These are phyloP conservation scores for Phlyctochytrium arcticum DNA, from an alignment of 192 early-diverging fungal genomes.

Conservation along the genomic window DNA sequence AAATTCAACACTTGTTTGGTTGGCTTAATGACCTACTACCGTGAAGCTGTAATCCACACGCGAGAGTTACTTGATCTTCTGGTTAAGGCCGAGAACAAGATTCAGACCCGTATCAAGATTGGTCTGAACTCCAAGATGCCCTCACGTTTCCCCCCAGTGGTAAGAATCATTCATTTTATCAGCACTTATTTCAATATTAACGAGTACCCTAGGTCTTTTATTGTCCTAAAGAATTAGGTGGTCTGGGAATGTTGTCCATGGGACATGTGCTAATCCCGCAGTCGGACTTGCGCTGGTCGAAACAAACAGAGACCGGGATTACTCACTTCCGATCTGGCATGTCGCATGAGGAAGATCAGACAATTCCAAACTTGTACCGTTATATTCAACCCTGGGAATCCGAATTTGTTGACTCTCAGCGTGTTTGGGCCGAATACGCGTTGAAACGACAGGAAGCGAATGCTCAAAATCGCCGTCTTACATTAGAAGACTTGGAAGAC, in stretches of 20 bases:
- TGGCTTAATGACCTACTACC: slow-evolving; percentile 96
- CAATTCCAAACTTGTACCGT: slow-evolving; percentile 96
- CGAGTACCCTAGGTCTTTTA: slow-evolving; percentile 40
- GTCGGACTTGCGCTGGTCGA: slow-evolving; percentile 93
- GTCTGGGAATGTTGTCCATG: slow-evolving; percentile 98
- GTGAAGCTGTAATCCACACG: slow-evolving; percentile 97
- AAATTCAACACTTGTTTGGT: slow-evolving; percentile 83
- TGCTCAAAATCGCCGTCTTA: slow-evolving; percentile 93
- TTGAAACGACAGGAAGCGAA: slow-evolving; percentile 96
- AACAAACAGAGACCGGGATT: slow-evolving; percentile 94
- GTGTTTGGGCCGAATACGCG: slow-evolving; percentile 99
- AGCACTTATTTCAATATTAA: neutral
- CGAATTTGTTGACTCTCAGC: slow-evolving; percentile 97
- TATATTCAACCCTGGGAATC: slow-evolving; percentile 99
- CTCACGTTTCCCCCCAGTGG: slow-evolving; percentile 91
- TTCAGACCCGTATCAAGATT: slow-evolving; percentile 98
- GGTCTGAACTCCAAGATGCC: slow-evolving; percentile 99
- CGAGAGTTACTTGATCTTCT: slow-evolving; percentile 94
- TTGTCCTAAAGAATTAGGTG: slow-evolving; percentile 91
- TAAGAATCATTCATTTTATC: slow-evolving; percentile 54
- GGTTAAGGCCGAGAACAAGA: slow-evolving; percentile 98
- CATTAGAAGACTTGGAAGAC: slow-evolving; percentile 98
- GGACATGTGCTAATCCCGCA: slow-evolving; percentile 98
- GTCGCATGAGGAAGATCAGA: slow-evolving; percentile 94
- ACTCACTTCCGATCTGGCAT: slow-evolving; percentile 98